Evolutionary conservation across 169 alveolate species (phyloP), one percentile per base, ranked within the genome.

Genomic region (Theileria annulata): DNA sequence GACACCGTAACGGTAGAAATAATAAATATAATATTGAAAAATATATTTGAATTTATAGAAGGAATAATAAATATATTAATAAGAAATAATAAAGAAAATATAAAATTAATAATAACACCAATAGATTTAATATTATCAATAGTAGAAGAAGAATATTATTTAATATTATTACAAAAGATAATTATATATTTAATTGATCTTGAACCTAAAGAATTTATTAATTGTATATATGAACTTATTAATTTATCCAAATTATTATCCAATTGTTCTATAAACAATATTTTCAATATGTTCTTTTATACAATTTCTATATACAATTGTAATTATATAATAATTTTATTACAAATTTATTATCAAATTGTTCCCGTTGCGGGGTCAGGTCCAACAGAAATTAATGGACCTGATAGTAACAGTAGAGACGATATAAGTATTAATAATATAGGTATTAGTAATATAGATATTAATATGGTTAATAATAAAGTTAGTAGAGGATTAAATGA

Each of bases 1-100:
- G 66, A 58, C 33, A 58, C 33, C 6, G 13, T 80, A 62, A 54
- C 48, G 30, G 30, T 63, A 6, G 1, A 19, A 4, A 33, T 64
- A 48, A 31, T 63, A 19, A 12, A 35, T 63, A 37, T 19, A 9
- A 68, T 58, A 1, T 62, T 79, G 1, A 4, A 35, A 12, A 71
- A 82, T 71, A 71, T 72, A 35, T 48, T 80, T 17, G 72, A 67
- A 48, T 80, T 80, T 51, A 71, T 62, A 51, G 88, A 80, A 72
- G 69, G 77, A 8, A 25, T 80, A n/a, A 54, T 80, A 48, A 73
- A 80, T 54, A 19, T 80, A n/a, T n/a, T 80, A n/a, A 37, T 78
- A 23, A 17, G 71, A 49, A 58, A 72, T 37, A 30, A 54, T 12
- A 23, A 35, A 33, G 71, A 28, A 30, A 31, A 49, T 3, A 0